A percentile compares a stretch with the other conserved stretches of the same genome.
phyloP scores from a whole-genome alignment of 106 monocot species.

The Dioscorea zingiberensis region DNA sequence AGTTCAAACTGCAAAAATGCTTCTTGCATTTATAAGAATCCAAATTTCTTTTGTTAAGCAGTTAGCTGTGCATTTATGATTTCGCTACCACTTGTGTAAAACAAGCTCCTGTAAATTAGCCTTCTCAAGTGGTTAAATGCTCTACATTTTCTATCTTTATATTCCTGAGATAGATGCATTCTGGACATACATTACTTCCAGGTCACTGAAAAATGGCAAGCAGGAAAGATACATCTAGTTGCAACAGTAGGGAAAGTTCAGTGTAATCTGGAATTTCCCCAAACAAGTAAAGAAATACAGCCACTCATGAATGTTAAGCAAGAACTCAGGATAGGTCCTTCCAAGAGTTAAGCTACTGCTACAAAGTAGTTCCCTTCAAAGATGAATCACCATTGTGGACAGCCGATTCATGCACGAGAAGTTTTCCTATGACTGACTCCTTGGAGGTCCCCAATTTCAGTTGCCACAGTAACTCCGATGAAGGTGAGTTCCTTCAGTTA shows the following conservation, averaged over 20 bases:
- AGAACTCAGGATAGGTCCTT: constrained; percentile 71
- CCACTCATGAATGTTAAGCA: constrained; percentile 85
- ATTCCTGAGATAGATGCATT: too few relatives aligned
- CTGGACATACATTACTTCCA: constrained; percentile 3
- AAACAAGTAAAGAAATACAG: constrained; percentile 89
- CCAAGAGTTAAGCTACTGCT: constrained; percentile 97
- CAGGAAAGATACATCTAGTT: constrained; percentile 85
- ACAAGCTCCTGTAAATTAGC: too few relatives aligned
- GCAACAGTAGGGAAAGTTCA: constrained; percentile 86
- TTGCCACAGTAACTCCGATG: constrained; percentile 88
- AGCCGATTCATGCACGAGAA: constrained; percentile 94
- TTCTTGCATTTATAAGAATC: too few relatives aligned
- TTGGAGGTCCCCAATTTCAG: constrained; percentile 84
- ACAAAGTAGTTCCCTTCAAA: constrained; percentile 74
- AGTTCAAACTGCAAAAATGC: too few relatives aligned
- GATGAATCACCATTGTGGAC: constrained; percentile 84
- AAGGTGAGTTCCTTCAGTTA: constrained; percentile 91
- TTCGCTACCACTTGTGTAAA: too few relatives aligned
- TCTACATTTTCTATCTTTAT: too few relatives aligned
- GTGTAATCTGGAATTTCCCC: constrained; percentile 88
- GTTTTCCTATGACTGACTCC: constrained; percentile 68
- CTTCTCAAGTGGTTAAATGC: too few relatives aligned
- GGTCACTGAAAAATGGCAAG: constrained; percentile 94
- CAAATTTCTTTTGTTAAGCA: too few relatives aligned
- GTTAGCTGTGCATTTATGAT: too few relatives aligned